Evolutionary conservation across 192 early-diverging fungal species (phyloP).

Genomic region (Chytriomyces sp.): DNA sequence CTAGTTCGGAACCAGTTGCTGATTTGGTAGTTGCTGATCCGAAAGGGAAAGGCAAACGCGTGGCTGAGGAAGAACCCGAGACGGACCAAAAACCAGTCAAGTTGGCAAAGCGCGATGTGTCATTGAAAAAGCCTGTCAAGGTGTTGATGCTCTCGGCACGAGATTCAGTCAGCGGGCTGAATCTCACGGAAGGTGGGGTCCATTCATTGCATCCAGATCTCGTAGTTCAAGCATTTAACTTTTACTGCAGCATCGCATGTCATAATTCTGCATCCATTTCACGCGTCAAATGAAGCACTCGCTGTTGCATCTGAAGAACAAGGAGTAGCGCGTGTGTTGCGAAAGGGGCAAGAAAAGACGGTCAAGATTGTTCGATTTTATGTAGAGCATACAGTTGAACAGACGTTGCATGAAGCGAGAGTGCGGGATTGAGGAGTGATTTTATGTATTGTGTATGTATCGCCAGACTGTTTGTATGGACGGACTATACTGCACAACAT

Average conservation of each 20-base stretch:
- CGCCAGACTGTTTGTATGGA: too few species aligned
- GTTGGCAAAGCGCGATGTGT: too few species aligned
- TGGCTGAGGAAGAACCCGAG: too few species aligned
- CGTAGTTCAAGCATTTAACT: too few species aligned
- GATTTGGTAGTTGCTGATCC: too few species aligned
- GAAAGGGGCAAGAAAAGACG: slow-evolving; percentile 19
- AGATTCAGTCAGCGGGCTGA: slow-evolving; percentile 36
- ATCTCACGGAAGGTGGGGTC: slow-evolving; percentile 32
- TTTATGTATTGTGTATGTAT: too few species aligned
- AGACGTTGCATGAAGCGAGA: neutral
- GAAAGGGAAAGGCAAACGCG: too few species aligned
- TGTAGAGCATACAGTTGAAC: slow-evolving; percentile 18
- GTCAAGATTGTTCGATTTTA: slow-evolving; percentile 27
- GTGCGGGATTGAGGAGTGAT: neutral
- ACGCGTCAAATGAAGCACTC: slow-evolving; percentile 1
- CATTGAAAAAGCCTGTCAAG: slow-evolving; percentile 19
- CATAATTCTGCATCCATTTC: slow-evolving; percentile 26
- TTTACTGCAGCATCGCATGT: neutral
- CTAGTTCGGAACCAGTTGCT: too few species aligned
- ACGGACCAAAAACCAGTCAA: too few species aligned
- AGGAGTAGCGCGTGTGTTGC: slow-evolving; percentile 21
- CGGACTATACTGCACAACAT: too few species aligned
- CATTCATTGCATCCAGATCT: too few species aligned
- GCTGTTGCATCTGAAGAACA: slow-evolving; percentile 24
- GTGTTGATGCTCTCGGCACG: slow-evolving; percentile 31